Evolutionary conservation across 148 eudicot genomes (phyloP).

Genomic region (Fallopia convolvulus): DNA sequence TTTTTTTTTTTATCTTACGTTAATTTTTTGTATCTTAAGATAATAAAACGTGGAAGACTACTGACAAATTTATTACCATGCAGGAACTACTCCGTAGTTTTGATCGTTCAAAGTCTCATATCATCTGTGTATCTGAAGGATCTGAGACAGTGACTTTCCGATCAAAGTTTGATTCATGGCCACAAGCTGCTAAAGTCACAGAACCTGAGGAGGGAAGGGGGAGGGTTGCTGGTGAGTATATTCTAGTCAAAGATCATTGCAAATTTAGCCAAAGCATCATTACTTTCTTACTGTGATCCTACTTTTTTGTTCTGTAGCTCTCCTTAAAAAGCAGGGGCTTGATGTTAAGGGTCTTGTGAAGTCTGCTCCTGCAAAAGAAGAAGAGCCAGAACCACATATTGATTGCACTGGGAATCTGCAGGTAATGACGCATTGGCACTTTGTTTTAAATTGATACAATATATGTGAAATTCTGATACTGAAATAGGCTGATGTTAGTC

Average conservation of each 20-base stretch:
- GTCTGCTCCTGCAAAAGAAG: slow-evolving; percentile 66
- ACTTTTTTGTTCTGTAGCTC: slow-evolving; percentile 44
- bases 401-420: slow-evolving; percentile 96
- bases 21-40: background rate
- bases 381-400: slow-evolving; percentile 72
- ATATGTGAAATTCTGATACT: background rate
- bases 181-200: slow-evolving; percentile 49
- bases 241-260: background rate
- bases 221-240: slow-evolving; percentile 82
- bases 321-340: slow-evolving; percentile 89
- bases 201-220: slow-evolving; percentile 91
- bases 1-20: background rate
- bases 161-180: slow-evolving; percentile 72
- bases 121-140: slow-evolving; percentile 72
- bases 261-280: background rate
- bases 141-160: slow-evolving; percentile 71
- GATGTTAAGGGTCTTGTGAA: slow-evolving; percentile 91
- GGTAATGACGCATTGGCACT: slow-evolving; percentile 28
- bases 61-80: slow-evolving; percentile 5
- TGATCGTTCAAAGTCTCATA: slow-evolving; percentile 63
- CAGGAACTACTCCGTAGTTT: slow-evolving; percentile 62
- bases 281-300: background rate
- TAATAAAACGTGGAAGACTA: background rate
- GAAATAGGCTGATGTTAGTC: background rate
- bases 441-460: background rate